Base-by-base conservation (phyloP, 2,329 filamentous ascomycete species). In the Phialophora expanda region DNA sequence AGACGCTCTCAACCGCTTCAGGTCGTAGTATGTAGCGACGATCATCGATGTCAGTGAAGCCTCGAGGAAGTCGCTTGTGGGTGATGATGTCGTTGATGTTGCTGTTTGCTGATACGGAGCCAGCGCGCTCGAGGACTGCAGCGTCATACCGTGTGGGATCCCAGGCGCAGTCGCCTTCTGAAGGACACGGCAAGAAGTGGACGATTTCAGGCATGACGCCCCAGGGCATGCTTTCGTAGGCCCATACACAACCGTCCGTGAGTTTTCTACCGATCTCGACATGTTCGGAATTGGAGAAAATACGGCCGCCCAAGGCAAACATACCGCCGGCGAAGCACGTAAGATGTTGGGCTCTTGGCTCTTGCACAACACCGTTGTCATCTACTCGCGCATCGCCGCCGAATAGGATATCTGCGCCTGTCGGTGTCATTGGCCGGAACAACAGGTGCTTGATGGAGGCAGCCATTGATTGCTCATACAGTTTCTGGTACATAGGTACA, bases 401-500 rank as follows among this genome's bases (percentile, higher is more conserved):
- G 59, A 82, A 78, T 3, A 80, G 77, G 34, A 82, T 74, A 62
- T 79, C 59, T 28, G 75, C 74, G 55, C 76, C 71, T 17, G 77
- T 75, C 22, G 62, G 66, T 24, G 87, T 85, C 87, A 94, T 90
- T 0, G 92, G 92, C 3, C 89, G 85, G 78, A 87, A 96, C 63
- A 96, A 85, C 9, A 96, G 82, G 76, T 90, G 85, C 69, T 92
- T 83, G 70, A 90, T 90, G 44, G 89, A 86, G 0, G 87, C 87
- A 5, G 89, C 85, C 30, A 88, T 85, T 2, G 87, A 85, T 61
- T 85, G 85, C 64, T 89, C 82, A 75, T 96, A 92, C 62, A 66
- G 64, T 20, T 84, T 84, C 67, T 84, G 82, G 76, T 96, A 96
- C 75, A 72, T 65, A 30, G 65, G 54, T 67, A 88, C 86, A 1